Base-by-base conservation (phyloP, 2,329 filamentous ascomycete species). In the Calonectria montana region DNA sequence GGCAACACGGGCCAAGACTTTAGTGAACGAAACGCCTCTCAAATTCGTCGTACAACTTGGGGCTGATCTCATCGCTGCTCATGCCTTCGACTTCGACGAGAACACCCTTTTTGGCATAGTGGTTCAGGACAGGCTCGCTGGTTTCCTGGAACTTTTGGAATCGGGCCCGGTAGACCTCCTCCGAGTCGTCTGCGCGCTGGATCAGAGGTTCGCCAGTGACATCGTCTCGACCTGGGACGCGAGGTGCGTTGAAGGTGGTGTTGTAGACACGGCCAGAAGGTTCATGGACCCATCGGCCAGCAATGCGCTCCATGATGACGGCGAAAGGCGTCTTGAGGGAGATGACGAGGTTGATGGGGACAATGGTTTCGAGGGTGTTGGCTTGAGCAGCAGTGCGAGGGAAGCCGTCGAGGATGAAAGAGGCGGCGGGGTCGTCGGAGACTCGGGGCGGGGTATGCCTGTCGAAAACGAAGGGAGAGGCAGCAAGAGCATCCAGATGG, bases 341-440 rank as follows among this genome's bases (percentile, higher is more conserved):
- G 71, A 98, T 93, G 61, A 95, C 97, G 73, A 98, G 90, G 84
- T 99, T 99, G 82, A 99, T 96, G n/a, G 96, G 95, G 37, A 98
- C 90, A 39, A 98, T 88, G 55, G 87, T 86, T 81, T 97, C 95
- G 59, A 98, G 89, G 69, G 92, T 92, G 48, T 86, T 83, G 31
- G 96, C 97, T 84, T 99, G 97, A 3, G 87, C 81, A 1, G 94
- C 93, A 8, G 94, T 99, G 75, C 97, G 93, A 2, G 97, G 97
- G 84, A 98, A 99, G 18, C 97, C 97, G 82, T 99, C 97, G 65
- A 99, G 93, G 75, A 99, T 94, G 83, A 98, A 98, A 1, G 95
- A 98, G 10, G 95, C 95, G 1, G 91, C 87, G 0, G 95, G 94
- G 74, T 93, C 89, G 48, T 97, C 89, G 61, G 92, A 91, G 55